Percentiles rank a stretch among this genome's conserved stretches.
These are phyloP conservation scores for Taphrina deformans DNA, from an alignment of 1,139 yeast genomes.

Conservation along the genomic window DNA sequence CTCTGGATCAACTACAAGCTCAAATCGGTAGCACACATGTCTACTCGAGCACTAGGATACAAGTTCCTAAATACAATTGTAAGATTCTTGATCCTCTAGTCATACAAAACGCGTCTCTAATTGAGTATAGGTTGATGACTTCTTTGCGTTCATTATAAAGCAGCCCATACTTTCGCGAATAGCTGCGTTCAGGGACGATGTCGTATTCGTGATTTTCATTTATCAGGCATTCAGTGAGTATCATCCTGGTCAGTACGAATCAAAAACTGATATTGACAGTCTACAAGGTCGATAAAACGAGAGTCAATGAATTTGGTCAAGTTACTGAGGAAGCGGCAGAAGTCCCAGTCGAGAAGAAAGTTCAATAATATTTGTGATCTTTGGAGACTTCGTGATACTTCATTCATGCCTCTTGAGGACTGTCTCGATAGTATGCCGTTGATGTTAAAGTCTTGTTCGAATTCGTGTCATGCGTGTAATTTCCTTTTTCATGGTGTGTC, in stretches of 20 bases:
- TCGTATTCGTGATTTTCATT: conserved; percentile 48
- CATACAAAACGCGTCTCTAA: too few species aligned
- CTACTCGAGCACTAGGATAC: conserved; percentile 49
- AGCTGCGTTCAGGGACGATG: conserved; percentile 50
- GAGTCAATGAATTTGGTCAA: conserved; percentile 50
- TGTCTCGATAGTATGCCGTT: too few species aligned
- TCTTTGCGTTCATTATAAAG: conserved; percentile 50
- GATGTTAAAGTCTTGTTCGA: too few species aligned
- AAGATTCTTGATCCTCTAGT: too few species aligned
- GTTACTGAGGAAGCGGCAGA: conserved; percentile 44
- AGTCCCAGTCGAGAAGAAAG: not conserved
- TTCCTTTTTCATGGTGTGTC: too few species aligned
- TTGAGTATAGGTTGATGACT: conserved; percentile 47
- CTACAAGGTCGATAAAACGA: conserved; percentile 48
- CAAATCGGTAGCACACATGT: conserved; percentile 51
- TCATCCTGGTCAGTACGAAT: not conserved
- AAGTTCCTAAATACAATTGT: conserved; percentile 49
- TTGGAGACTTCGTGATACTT: too few species aligned
- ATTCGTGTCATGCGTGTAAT: too few species aligned
- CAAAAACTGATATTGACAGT: not conserved
- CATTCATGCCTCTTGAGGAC: too few species aligned
- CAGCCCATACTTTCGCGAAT: conserved; percentile 42
- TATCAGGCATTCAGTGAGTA: conserved; percentile 48
- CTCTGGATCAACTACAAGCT: conserved; percentile 50
- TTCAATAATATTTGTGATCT: not conserved